Conservation (phyloP, 2,329 filamentous ascomycete genomes). For the Sporothrix dimorphospora region DNA sequence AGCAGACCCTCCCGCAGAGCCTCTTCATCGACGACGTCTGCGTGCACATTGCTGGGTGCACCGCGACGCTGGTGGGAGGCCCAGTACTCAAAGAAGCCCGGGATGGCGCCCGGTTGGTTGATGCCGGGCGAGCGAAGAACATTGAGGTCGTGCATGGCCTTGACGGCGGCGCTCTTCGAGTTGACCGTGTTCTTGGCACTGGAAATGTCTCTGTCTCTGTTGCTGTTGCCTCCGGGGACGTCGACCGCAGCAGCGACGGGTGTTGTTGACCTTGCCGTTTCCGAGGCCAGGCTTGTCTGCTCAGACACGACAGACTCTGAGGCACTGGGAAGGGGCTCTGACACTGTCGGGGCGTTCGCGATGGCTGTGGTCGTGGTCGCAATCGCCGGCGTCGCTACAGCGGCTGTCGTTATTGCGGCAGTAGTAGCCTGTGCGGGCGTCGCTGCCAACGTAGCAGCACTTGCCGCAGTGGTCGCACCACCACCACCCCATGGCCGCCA, state of each 20-base stretch:
- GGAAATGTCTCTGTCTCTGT: neutral
- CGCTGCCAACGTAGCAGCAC: neutral
- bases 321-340: neutral
- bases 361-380: neutral
- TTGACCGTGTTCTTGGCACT: neutral
- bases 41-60: constrained; percentile 59
- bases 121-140: constrained; percentile 67
- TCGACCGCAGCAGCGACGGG: neutral
- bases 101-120: constrained; percentile 75
- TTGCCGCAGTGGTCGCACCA: neutral
- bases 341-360: neutral
- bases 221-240: neutral
- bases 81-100: constrained; percentile 67
- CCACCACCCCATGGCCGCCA: constrained; percentile 50
- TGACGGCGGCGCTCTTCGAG: constrained; percentile 1
- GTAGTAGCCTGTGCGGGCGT: neutral
- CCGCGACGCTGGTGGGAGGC: constrained; percentile 54
- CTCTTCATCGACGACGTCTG: constrained; percentile 61
- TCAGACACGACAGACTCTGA: neutral
- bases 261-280: neutral
- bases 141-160: constrained; percentile 41
- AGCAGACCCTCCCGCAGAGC: constrained; percentile 63
- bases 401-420: neutral
- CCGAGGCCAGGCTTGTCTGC: neutral
- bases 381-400: neutral